phyloP scores from a whole-genome alignment of 2,329 filamentous ascomycete genomes.

The Thermothelomyces thermophilus region DNA sequence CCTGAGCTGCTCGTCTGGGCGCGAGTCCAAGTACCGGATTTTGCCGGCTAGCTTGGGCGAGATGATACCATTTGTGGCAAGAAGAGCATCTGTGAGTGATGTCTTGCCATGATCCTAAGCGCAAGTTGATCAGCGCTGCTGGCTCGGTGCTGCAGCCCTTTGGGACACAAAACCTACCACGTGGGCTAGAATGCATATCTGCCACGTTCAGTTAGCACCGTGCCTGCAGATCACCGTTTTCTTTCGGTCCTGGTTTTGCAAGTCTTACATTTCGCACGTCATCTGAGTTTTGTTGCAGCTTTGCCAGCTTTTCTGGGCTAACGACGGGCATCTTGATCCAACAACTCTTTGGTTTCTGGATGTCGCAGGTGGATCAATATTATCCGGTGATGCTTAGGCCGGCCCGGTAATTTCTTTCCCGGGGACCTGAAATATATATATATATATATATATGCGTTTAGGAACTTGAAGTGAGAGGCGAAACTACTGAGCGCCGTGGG shows the following conservation, averaged over 20 bases:
- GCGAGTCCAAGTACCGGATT: constrained; percentile 93
- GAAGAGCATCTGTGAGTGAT: constrained; percentile 88
- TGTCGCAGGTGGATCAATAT: background rate
- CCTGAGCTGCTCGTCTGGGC: constrained; percentile 89
- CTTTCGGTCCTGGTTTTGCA: background rate
- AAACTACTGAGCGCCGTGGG: constrained; percentile 1
- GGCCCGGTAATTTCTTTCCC: background rate
- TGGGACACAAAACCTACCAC: constrained; percentile 40
- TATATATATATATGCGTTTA: too few relatives aligned
- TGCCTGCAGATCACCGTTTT: background rate
- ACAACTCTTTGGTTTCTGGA: background rate
- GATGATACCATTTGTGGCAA: constrained; percentile 99
- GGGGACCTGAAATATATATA: background rate
- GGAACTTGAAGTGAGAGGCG: background rate
- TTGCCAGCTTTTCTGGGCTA: constrained; percentile 79
- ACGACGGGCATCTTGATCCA: constrained; percentile 74
- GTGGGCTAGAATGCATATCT: constrained; percentile 91
- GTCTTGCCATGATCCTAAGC: constrained; percentile 85
- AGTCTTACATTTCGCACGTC: constrained; percentile 81
- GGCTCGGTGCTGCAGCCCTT: background rate
- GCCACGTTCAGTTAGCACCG: constrained; percentile 27
- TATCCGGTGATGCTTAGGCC: background rate
- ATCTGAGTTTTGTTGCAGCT: constrained; percentile 78
- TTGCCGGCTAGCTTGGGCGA: constrained; percentile 96
- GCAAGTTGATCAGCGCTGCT: background rate